These are phyloP conservation scores for Vanrija sp. DNA, from an alignment of 1,284 basidiomycete genomes.

Conservation along the genomic window DNA sequence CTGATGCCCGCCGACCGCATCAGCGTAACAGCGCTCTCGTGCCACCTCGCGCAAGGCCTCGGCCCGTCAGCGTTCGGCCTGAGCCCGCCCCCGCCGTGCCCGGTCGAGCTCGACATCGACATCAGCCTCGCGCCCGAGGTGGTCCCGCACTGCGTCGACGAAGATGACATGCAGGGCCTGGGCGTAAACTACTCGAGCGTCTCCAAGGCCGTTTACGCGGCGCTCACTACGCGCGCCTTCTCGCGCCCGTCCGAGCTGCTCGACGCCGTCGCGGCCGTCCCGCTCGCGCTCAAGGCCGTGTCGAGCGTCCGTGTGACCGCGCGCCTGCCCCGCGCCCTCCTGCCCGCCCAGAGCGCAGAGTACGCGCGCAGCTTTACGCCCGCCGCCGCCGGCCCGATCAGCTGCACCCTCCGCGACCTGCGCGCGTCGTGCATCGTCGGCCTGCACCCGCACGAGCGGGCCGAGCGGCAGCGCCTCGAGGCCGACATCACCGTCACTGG, in stretches of 20 bases:
- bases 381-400: constrained; percentile 1
- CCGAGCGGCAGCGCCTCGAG: constrained; percentile 64
- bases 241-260: constrained; percentile 25
- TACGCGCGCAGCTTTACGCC: constrained; percentile 14
- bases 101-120: constrained; percentile 30
- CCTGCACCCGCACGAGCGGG: constrained; percentile 66
- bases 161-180: constrained; percentile 39
- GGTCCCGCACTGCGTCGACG: constrained; percentile 30
- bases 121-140: constrained; percentile 30
- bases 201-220: constrained; percentile 37
- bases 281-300: constrained; percentile 26
- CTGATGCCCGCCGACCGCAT: constrained; percentile 29
- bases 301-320: constrained; percentile 17
- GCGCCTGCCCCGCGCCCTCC: constrained; percentile 32
- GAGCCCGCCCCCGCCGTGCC: constrained; percentile 36
- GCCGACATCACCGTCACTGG: constrained; percentile 55
- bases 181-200: constrained; percentile 49
- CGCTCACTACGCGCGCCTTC: constrained; percentile 13
- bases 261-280: constrained; percentile 16
- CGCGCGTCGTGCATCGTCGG: constrained; percentile 64
- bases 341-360: constrained; percentile 27
- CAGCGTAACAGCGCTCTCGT: constrained; percentile 32
- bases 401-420: constrained; percentile 52
- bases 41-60: constrained; percentile 41
- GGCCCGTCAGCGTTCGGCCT: constrained; percentile 47